Evolutionary conservation across 2,329 filamentous ascomycete species (phyloP).

Genomic region (Colletotrichum euphorbiae): DNA sequence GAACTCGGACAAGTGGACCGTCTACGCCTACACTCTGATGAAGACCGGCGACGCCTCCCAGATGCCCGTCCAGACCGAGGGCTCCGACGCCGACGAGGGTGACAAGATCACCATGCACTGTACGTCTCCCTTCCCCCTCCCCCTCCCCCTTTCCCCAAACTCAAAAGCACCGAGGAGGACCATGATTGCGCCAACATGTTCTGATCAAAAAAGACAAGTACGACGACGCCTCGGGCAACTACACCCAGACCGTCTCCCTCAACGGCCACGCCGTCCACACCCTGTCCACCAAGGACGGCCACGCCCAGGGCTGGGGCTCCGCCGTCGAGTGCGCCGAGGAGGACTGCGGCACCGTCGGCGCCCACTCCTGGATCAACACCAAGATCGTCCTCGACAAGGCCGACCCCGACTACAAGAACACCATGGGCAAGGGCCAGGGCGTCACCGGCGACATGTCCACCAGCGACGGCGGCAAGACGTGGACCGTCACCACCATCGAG

Average conservation of each 20-base stretch:
- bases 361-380: constrained; percentile 38
- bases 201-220: constrained; percentile 17
- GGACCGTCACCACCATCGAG: constrained; percentile 29
- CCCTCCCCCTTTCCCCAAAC: too few relatives aligned
- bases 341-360: constrained; percentile 70
- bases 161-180: background rate
- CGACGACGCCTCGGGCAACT: constrained; percentile 32
- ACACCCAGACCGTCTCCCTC: constrained; percentile 36
- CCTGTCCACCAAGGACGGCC: constrained; percentile 57
- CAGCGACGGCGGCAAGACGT: constrained; percentile 34
- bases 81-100: constrained; percentile 22
- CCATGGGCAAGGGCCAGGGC: constrained; percentile 33
- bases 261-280: constrained; percentile 50
- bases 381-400: constrained; percentile 36
- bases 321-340: constrained; percentile 75
- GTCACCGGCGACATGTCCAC: constrained; percentile 35
- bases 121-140: background rate
- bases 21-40: constrained; percentile 57
- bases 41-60: constrained; percentile 44
- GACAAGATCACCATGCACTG: constrained; percentile 39
- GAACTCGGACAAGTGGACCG: constrained; percentile 49
- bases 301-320: constrained; percentile 57
- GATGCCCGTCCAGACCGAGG: constrained; percentile 31
- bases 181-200: background rate
- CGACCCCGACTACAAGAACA: constrained; percentile 34